Evolutionary conservation across 2,329 filamentous ascomycete species (phyloP).

Genomic region (Pyrenophora seminiperda): DNA sequence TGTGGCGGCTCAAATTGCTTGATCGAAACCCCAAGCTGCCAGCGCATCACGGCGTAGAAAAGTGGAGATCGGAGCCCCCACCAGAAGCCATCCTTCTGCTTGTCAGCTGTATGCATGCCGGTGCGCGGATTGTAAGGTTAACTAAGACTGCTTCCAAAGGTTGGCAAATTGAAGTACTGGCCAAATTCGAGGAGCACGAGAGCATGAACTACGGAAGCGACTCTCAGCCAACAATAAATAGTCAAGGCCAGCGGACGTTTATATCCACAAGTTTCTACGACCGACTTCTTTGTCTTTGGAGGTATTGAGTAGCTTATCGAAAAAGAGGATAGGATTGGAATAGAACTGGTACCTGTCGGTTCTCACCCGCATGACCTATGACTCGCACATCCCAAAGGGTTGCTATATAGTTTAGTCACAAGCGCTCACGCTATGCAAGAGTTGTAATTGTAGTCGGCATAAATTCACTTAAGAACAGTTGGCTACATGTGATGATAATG

Average conservation of each 20-base stretch:
- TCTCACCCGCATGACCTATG: too few species aligned
- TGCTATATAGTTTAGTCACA: not conserved
- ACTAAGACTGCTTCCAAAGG: constrained; percentile 31
- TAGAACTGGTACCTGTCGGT: not conserved
- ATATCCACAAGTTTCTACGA: constrained; percentile 82
- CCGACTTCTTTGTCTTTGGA: constrained; percentile 71
- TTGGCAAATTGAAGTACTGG: constrained; percentile 69
- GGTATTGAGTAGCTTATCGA: constrained; percentile 22
- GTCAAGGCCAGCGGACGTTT: constrained; percentile 49
- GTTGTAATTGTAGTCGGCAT: not conserved
- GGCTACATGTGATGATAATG: not conserved
- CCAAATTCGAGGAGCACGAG: constrained; percentile 79
- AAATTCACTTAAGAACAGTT: not conserved
- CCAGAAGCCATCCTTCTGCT: constrained; percentile 50
- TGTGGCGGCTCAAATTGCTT: constrained; percentile 81
- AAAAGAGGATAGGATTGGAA: not conserved
- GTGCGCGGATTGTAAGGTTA: constrained; percentile 67
- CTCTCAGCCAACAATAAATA: constrained; percentile 54
- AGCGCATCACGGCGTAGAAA: constrained; percentile 18
- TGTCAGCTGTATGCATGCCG: constrained; percentile 93
- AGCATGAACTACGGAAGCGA: constrained; percentile 97
- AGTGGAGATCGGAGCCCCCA: constrained; percentile 22
- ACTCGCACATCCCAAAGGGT: not conserved
- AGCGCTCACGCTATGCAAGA: too few species aligned
- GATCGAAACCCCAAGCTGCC: constrained; percentile 21